Evolutionary conservation across 345 rosid genomes (phyloP), one percentile per base, ranked within the genome.

Genomic region (Chamaenerion angustifolium): DNA sequence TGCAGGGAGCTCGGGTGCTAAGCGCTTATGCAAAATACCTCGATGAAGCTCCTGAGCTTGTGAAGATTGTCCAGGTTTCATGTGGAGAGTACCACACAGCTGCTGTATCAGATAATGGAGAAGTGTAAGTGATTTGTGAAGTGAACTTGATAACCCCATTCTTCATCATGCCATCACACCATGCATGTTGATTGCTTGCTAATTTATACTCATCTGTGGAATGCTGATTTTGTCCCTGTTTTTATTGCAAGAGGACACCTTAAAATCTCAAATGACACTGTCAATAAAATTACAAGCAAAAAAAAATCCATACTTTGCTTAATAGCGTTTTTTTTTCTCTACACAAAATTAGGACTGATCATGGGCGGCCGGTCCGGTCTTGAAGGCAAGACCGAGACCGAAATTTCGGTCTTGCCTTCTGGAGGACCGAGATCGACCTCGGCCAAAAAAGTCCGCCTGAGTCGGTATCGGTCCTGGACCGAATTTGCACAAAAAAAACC

Each of bases 1-100:
- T 92, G 49, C 99, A 88, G 62, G 69, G 82, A 60, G 80, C 88
- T 67, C 84, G 76, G 55, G 64, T 77, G 48, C 76, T 92, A 63
- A 73, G 61, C 68, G 79, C 82, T 55, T 92, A 76, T 69, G 96
- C 94, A 1, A 92, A 69, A 56, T 82, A 75, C 73, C 95, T 87
- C 52, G 99, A 88, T 51, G 96, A 92, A 72, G 86, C 99, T 57
- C 94, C 96, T 15, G 99, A 84, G 68, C 81, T 70, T 27, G 90
- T 84, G 80, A 84, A 88, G 90, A 77, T 92, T 55, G 61, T 60
- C 63, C 84, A 69, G 66, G 78, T 92, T 60, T 84, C 96, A 65
- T 92, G 96, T 42, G 99, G 99, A 52, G 95, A 92, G 80, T 79
- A 88, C 77, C 96, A 92, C 71, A 66, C 94, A 35, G 96, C 96